Percentiles rank a stretch among this genome's conserved stretches.
These are phyloP conservation scores for Suillus plorans DNA, from an alignment of 768 basidiomycete genomes.

Conservation along the genomic window DNA sequence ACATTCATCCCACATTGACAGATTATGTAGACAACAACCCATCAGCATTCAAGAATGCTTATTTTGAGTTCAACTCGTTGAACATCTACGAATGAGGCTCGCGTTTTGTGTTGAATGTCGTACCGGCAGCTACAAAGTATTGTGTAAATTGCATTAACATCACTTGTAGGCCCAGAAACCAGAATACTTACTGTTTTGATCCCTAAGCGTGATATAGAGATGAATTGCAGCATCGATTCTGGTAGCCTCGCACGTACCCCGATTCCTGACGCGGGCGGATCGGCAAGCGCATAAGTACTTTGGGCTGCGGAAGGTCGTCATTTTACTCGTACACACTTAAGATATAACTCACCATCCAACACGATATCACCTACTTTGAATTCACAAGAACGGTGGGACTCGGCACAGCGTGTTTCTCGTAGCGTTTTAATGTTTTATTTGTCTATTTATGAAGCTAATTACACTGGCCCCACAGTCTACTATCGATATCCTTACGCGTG, in stretches of 20 bases:
- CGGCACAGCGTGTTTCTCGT: background rate
- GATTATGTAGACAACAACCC: constrained; percentile 39
- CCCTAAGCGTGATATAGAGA: background rate
- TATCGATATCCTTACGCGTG: background rate
- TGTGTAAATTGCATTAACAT: background rate
- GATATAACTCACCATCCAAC: background rate
- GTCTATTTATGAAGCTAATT: background rate
- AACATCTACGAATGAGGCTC: constrained; percentile 32
- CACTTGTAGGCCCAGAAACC: background rate
- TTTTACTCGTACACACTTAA: background rate
- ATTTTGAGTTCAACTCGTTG: constrained; percentile 39
- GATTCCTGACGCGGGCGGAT: background rate
- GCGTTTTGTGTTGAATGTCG: background rate
- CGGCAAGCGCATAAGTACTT: background rate
- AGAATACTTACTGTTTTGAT: background rate
- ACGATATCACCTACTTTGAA: background rate
- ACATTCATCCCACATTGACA: constrained; percentile 7
- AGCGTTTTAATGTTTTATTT: background rate
- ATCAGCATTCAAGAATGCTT: constrained; percentile 31
- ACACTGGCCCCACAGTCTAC: background rate
- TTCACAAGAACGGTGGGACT: background rate
- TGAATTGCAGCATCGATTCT: background rate
- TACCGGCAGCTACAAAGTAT: background rate
- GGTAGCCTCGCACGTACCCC: background rate
- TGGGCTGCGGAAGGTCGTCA: background rate